A percentile compares a stretch with the other conserved stretches of the same genome.
Conservation (phyloP, 1,284 basidiomycete species). For the Neolentinus lepideus region DNA sequence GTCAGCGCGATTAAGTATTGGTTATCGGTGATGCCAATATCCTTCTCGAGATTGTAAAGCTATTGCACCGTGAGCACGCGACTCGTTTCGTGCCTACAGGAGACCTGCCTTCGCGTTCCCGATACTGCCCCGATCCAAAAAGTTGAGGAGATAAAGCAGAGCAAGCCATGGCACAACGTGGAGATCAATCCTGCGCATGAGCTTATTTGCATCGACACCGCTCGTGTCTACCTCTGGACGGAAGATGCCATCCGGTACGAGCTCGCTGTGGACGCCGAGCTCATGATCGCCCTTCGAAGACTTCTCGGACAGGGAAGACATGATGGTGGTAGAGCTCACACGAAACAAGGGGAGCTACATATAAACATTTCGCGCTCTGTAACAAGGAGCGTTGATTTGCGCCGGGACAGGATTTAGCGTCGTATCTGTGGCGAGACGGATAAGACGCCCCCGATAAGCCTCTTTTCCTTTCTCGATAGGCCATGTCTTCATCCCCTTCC, state of each 20-base stretch:
- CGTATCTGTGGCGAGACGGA: neutral
- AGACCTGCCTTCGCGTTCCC: slow-evolving; percentile 50
- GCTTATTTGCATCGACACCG: neutral
- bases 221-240: neutral
- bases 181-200: neutral
- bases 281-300: neutral
- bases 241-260: neutral
- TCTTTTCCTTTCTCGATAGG: neutral
- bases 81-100: slow-evolving; percentile 9
- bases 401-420: neutral
- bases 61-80: slow-evolving; percentile 14
- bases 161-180: neutral
- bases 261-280: neutral
- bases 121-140: slow-evolving; percentile 57
- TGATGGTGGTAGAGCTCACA: neutral
- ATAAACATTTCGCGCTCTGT: neutral
- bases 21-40: slow-evolving; percentile 39
- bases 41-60: slow-evolving; percentile 40
- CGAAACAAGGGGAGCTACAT: neutral
- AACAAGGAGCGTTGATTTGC: neutral
- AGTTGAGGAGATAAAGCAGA: slow-evolving; percentile 13
- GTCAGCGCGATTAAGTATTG: slow-evolving; percentile 51
- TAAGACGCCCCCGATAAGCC: neutral
- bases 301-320: neutral
- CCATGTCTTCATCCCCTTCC: neutral